Base-by-base conservation (phyloP, 176 grass and related monocot genomes). In the Carex pumila region DNA sequence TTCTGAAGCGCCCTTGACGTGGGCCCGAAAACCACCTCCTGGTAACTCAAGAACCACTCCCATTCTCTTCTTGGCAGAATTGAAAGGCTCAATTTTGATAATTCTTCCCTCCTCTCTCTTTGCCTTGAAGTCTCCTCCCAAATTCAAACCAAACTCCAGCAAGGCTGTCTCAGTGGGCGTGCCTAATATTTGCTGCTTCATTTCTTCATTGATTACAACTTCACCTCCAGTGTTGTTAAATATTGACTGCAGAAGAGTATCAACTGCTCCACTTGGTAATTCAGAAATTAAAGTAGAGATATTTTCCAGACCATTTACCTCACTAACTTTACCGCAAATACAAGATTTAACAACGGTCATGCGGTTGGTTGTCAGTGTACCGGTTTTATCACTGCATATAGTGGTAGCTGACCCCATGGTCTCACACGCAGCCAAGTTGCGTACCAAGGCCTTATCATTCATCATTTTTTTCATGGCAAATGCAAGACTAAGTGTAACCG, bases 391-490 rank as follows among this genome's bases (percentile, higher is more conserved):
- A 10, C 96, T 99, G 86, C 96, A 95, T 61, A 99, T 99, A 58
- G 93, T 86, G n/a, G 93, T 95, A 13, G 93, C 93, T 81, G 96
- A 99, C 29, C 96, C 96, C 96, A 99, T 99, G 81, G 96, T 99
- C 65, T 99, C 96, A 85, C 96, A 99, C 83, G 96, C 96, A 58
- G 96, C 91, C 84, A 95, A 88, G 87, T 99, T 70, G 29, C 91
- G 96, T 36, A 99, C 93, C 25, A 99, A 66, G 54, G 96, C 93
- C 77, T 93, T 99, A 85, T 99, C 96, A 92, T 99, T 93, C 96
- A 99, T 99, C 96, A 99, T 99, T 87, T 99, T 99, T 86, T 99
- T 99, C 96, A 99, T 95, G 79, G 96, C 93, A 85, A 99, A 99
- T 62, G 93, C 96, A 57, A 99, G 96, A 54, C 93, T 95, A 83